These are phyloP conservation scores for Warburgia ugandensis DNA, from an alignment of 164 flowering plant genomes.

Conservation along the genomic window DNA sequence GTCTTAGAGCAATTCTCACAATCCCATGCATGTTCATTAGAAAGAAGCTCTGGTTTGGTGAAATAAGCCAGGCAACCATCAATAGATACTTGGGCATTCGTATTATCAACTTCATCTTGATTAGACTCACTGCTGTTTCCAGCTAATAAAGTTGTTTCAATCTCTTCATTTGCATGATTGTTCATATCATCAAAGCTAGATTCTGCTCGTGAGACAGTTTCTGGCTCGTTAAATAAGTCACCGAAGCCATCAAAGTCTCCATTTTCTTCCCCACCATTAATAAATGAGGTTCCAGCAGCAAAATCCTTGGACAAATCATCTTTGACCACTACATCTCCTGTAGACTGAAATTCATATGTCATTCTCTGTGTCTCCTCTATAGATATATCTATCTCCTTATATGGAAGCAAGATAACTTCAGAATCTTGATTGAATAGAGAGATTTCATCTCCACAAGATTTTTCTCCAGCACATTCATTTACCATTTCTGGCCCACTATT, in stretches of 20 bases:
- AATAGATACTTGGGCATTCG: conserved; percentile 70
- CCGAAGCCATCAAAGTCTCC: conserved; percentile 76
- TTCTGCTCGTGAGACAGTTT: conserved; percentile 27
- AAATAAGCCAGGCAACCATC: conserved; percentile 75
- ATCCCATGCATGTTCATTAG: conserved; percentile 82
- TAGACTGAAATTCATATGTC: conserved; percentile 25
- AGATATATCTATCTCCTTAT: conserved; percentile 42
- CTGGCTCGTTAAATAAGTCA: conserved; percentile 83
- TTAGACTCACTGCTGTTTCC: conserved; percentile 71
- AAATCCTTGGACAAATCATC: background rate
- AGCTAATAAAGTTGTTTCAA: conserved; percentile 26
- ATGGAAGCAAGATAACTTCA: conserved; percentile 57
- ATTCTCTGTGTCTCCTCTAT: conserved; percentile 14
- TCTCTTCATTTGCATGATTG: conserved; percentile 22
- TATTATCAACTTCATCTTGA: conserved; percentile 79
- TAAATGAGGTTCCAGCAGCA: conserved; percentile 29
- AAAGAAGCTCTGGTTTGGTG: conserved; percentile 71
- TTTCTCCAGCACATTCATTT: conserved; percentile 16
- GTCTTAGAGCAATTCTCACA: conserved; percentile 79
- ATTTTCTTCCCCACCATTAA: conserved; percentile 30
- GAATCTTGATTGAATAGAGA: conserved; percentile 51
- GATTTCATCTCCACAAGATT: conserved; percentile 33
- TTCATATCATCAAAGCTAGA: conserved; percentile 22
- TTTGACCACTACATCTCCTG: background rate
- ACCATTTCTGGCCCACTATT: conserved; percentile 18